Base-by-base conservation (phyloP, 2,329 filamentous ascomycete genomes). In the Cercospora janseana region DNA sequence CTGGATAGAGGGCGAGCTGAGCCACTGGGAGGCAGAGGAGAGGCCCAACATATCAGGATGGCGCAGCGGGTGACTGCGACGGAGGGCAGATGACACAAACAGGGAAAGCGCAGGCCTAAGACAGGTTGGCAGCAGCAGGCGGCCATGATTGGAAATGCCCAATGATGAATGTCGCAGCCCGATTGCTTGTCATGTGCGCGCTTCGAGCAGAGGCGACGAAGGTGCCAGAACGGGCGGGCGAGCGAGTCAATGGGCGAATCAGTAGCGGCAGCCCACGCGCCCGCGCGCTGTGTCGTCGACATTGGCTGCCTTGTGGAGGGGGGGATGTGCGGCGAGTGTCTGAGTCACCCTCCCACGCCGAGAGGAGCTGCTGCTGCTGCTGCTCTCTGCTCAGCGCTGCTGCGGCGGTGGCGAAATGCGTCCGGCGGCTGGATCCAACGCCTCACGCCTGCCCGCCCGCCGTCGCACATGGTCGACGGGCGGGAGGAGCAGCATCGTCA, bases 21-120 rank as follows among this genome's bases (percentile, higher is more conserved):
- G 46, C 42, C 32, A 31, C 26, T 24, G 44, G 54, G 49, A 52
- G 52, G 45, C 38, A 52, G 46, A 48, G 41, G 45, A 35, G 29
- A 13, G 21, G 26, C 20, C 16, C 21, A 44, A 26, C 27, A 38
- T 42, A 37, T 46, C 53, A 56, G 54, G 50, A 50, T 44, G 28
- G 43, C 49, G 50, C 46, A 47, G 47, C 47, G 48, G 50, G 52
- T 53, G 54, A 56, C 54, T 41, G 50, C 47, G 46, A 43, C 34
- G 48, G 48, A 46, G 29, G 52, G 51, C 50, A 46, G 40, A 45
- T 40, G 38, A 51, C 40, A 54, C 46, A 51, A 55, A 49, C 45
- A 43, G 40, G 51, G 31, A 32, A 51, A 51, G 53, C 29, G 50
- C 44, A 49, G 41, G 28, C 49, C 50, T 49, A 53, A 56, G 54